phyloP scores from a whole-genome alignment of 176 grass and related monocot genomes.

The Tuctoria greenei region DNA sequence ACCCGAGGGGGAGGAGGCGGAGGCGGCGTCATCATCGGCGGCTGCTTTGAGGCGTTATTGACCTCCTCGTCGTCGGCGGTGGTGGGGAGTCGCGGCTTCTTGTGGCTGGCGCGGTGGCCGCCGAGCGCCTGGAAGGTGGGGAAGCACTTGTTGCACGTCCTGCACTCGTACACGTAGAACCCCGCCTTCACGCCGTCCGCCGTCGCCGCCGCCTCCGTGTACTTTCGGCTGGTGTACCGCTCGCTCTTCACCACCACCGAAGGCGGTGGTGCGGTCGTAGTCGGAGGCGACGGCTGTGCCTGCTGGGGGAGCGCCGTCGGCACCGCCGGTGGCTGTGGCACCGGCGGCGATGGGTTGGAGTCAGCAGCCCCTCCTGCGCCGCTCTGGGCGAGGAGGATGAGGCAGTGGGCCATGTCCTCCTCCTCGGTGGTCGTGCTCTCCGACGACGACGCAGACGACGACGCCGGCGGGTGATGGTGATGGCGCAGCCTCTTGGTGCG shows the following conservation, averaged over 20 bases:
- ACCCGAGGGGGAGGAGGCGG: not conserved
- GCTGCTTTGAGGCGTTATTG: not conserved
- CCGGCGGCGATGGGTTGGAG: constrained; percentile 30
- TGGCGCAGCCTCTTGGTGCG: constrained; percentile 55
- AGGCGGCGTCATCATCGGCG: not conserved
- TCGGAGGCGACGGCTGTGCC: too few species aligned
- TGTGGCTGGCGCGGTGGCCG: constrained; percentile 93
- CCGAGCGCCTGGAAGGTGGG: constrained; percentile 88
- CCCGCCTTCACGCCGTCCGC: constrained; percentile 33
- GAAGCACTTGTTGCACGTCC: constrained; percentile 83
- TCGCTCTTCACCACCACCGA: constrained; percentile 30
- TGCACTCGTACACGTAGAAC: constrained; percentile 60
- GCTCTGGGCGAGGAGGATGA: constrained; percentile 78
- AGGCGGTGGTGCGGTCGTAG: not conserved
- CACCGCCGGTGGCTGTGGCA: not conserved
- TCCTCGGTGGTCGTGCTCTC: constrained; percentile 70
- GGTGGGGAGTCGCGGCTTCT: constrained; percentile 62
- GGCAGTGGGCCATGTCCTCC: constrained; percentile 72
- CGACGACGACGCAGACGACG: constrained; percentile 40
- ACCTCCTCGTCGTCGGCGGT: constrained; percentile 2
- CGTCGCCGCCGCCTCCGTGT: constrained; percentile 43
- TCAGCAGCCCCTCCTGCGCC: not conserved
- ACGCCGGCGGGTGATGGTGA: constrained; percentile 28
- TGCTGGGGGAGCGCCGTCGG: not conserved
- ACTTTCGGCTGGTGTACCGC: constrained; percentile 47